Base-by-base conservation (phyloP, 805 yeast species). In the Nadsonia fulvescens region DNA sequence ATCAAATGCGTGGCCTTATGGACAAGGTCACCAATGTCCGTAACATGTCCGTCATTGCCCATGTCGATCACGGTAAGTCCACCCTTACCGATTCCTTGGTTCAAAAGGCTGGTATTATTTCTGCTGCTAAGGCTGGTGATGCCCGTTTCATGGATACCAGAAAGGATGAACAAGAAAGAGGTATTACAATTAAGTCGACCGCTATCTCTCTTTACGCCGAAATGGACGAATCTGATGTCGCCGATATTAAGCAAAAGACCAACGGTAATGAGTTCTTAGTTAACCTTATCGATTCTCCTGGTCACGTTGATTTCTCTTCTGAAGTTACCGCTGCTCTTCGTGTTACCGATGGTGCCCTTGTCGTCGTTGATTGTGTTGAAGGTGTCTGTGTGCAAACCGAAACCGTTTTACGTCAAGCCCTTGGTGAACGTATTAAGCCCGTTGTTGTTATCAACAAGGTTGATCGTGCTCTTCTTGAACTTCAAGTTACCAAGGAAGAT, bases 331-430 rank as follows among this genome's bases (percentile, higher is more conserved):
- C 96, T 50, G 98, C 98, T 63, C 75, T 86, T 56, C 83, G 98
- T 69, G 96, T 86, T 53, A 89, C 96, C 47, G 98, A 86, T 58
- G 98, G 98, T 82, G 96, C 98, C 56, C 71, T 86, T 56, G 96
- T 86, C 50, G 98, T 86, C 49, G 96, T 86, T 56, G 96, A 89
- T 65, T 74, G 92, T 66, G 83, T 86, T 59, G 96, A 89, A 65
- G 98, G 98, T 83, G 98, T 86, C 56, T 89, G 96, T 75, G 96
- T 89, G 57, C 98, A 86, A 71, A 86, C 98, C 54, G 98, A 89
- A 70, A 86, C 98, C 57, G 98, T 86, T 48, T 70, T 86, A 61
- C 81, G 98, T 68, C 96, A 89, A 71, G 72, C 98, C 55, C 72
- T 86, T 52, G 93, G 91, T 72, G 98, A 86, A 71, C 79, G 98